Base-by-base conservation (phyloP, 2,329 filamentous ascomycete species). In the Arthrobotrys megalospora region DNA sequence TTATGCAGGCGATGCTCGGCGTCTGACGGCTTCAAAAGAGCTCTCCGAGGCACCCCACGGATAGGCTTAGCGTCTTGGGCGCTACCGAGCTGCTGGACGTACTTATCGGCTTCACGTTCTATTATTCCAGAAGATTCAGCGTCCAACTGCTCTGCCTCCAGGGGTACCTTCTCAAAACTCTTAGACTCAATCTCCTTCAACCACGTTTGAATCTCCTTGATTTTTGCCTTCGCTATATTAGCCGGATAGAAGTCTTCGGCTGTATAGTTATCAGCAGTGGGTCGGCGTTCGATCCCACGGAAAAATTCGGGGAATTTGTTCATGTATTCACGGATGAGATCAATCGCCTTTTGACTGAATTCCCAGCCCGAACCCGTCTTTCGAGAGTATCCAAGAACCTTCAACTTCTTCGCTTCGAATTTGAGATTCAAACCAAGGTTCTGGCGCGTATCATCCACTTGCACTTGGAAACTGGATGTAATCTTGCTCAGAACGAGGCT, bases 371-470 rank as follows among this genome's bases (percentile, higher is more conserved):
- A 92, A 11, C 90, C 87, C 3, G 91, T 91, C 83, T 96, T 96
- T 81, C 94, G 92, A 24, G 95, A 97, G 84, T 97, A 99, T 0
- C 96, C 96, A 36, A 99, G 86, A 6, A 99, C 96, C 86, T 99
- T 99, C 81, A 94, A 88, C 85, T 97, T 97, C 85, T 93, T 95
- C 1, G 90, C 93, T 83, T 99, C 96, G 77, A 99, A 99, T 84
- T 99, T 99, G 81, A 99, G 88, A 82, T 99, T 99, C 79, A 99
- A 87, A 0, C 96, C 96, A 24, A 99, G 86, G 82, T 99, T 99
- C 79, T 97, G 88, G 81, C 93, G 92, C 75, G 94, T 87, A 28
- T 92, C 93, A 72, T 93, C 93, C 3, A 95, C 90, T 16, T 90
- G 90, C 72, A 99, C 92, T 68, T 91, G 92, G 84, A 97, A 98